Percentiles rank a stretch among this genome's conserved stretches.
Conservation (phyloP, 495 filamentous ascomycete genomes). For the Aspergillus asperescens region DNA sequence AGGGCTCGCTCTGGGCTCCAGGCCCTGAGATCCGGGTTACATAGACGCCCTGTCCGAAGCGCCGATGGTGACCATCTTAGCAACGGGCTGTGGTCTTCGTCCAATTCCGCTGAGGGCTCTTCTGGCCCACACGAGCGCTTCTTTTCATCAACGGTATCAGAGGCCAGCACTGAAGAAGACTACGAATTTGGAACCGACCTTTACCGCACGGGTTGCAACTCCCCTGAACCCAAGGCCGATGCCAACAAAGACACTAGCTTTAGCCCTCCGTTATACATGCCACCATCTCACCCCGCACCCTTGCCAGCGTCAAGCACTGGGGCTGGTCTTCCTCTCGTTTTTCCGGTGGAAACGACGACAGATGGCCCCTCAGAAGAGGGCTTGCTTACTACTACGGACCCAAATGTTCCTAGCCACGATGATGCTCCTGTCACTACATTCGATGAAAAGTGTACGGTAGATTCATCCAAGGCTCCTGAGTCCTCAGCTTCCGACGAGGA, state of each 20-base stretch:
- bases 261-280: neutral
- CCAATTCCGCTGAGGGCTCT: slow-evolving; percentile 9
- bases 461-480: neutral
- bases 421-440: neutral
- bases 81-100: slow-evolving; percentile 11
- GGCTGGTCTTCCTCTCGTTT: neutral
- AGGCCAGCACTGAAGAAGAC: slow-evolving; percentile 32
- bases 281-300: neutral
- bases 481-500: neutral
- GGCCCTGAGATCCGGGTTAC: slow-evolving; percentile 27
- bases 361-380: neutral
- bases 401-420: neutral
- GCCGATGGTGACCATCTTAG: neutral
- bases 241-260: slow-evolving; percentile 6
- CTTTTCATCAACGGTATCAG: slow-evolving; percentile 21
- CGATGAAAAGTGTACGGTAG: neutral
- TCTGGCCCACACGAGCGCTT: slow-evolving; percentile 8
- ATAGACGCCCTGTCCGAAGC: slow-evolving; percentile 14
- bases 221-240: slow-evolving; percentile 5
- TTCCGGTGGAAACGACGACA: neutral
- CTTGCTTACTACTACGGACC: neutral
- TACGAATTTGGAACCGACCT: slow-evolving; percentile 29
- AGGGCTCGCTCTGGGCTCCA: slow-evolving; percentile 32
- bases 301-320: neutral
- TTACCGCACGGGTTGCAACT: slow-evolving; percentile 24